Percentiles rank a stretch among this genome's conserved stretches.
These are phyloP conservation scores for Lodderomyces parapsilosis DNA, from an alignment of 1,139 yeast species.

Conservation along the genomic window DNA sequence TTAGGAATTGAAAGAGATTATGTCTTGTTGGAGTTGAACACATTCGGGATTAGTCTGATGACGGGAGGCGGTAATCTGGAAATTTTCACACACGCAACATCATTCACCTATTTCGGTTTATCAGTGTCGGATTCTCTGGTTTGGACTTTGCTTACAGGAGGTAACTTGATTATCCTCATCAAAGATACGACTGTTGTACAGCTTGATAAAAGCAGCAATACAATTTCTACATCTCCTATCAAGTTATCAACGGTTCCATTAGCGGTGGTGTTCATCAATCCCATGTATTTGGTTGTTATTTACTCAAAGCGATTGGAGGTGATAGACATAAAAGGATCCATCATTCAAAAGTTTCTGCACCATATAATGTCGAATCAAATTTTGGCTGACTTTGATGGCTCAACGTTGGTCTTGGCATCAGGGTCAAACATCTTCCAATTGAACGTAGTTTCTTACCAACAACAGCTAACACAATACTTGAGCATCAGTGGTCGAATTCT, in stretches of 20 bases:
- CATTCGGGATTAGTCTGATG: slow-evolving; percentile 18
- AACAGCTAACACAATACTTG: slow-evolving; percentile 42
- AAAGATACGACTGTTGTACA: slow-evolving; percentile 27
- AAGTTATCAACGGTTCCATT: slow-evolving; percentile 33
- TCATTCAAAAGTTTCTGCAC: slow-evolving; percentile 42
- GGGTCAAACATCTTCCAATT: slow-evolving; percentile 32
- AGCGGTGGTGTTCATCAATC: slow-evolving; percentile 35
- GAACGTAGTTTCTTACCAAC: slow-evolving; percentile 29
- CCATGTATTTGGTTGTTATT: slow-evolving; percentile 45
- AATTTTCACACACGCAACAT: slow-evolving; percentile 20
- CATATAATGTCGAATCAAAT: slow-evolving; percentile 26
- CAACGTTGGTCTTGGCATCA: slow-evolving; percentile 26
- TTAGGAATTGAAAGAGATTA: slow-evolving; percentile 29
- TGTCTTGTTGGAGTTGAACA: slow-evolving; percentile 26
- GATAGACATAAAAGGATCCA: slow-evolving; percentile 43
- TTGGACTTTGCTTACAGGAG: slow-evolving; percentile 21
- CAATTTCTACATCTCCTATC: slow-evolving; percentile 19
- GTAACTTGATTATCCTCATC: slow-evolving; percentile 22
- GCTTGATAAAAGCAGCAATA: slow-evolving; percentile 14
- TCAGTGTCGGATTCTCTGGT: slow-evolving; percentile 21
- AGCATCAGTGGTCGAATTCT: slow-evolving; percentile 23
- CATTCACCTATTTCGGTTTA: slow-evolving; percentile 33
- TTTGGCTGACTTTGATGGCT: slow-evolving; percentile 12
- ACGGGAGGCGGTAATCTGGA: slow-evolving; percentile 16
- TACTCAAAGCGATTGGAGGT: slow-evolving; percentile 44